Conservation (phyloP, 176 grass and related monocot genomes). For the Olyra latifolia region DNA sequence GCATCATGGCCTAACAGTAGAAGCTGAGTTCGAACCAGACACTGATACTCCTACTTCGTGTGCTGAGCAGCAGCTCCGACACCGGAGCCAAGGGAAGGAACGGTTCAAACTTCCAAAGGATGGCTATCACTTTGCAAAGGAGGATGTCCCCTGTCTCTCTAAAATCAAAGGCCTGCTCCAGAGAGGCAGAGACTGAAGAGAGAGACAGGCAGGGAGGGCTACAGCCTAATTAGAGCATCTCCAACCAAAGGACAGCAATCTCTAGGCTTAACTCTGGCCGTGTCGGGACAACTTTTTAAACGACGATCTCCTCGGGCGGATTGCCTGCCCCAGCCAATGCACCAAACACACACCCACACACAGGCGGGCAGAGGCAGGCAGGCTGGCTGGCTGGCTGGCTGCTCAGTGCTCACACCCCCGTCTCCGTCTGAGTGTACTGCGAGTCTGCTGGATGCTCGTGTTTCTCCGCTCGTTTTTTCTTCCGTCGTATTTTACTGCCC, state of each 20-base stretch:
- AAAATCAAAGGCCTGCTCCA: slow-evolving; percentile 38
- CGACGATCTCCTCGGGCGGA: slow-evolving; percentile 62
- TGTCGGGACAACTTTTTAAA: slow-evolving; percentile 83
- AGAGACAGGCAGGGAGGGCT: neutral
- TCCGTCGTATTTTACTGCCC: slow-evolving; percentile 40
- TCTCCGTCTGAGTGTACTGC: too few relatives aligned
- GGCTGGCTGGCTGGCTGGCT: too few relatives aligned
- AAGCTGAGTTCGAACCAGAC: too few relatives aligned
- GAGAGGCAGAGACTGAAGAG: slow-evolving; percentile 24
- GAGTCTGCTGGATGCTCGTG: slow-evolving; percentile 34
- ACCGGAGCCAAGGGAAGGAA: neutral
- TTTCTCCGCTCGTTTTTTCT: slow-evolving; percentile 36
- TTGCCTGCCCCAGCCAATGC: slow-evolving; percentile 28
- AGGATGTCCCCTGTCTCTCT: slow-evolving; percentile 35
- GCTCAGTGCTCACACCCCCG: too few relatives aligned
- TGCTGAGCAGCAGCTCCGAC: too few relatives aligned
- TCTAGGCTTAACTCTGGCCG: slow-evolving; percentile 77
- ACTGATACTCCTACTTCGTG: too few relatives aligned
- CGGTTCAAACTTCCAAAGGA: slow-evolving; percentile 35
- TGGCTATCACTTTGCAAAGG: slow-evolving; percentile 73
- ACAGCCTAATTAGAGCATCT: too few relatives aligned
- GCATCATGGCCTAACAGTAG: too few relatives aligned
- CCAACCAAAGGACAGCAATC: slow-evolving; percentile 72
- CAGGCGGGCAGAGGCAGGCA: too few relatives aligned
- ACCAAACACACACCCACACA: slow-evolving; percentile 26